These are phyloP conservation scores for Candida quercuum DNA, from an alignment of 805 yeast genomes.

Conservation along the genomic window DNA sequence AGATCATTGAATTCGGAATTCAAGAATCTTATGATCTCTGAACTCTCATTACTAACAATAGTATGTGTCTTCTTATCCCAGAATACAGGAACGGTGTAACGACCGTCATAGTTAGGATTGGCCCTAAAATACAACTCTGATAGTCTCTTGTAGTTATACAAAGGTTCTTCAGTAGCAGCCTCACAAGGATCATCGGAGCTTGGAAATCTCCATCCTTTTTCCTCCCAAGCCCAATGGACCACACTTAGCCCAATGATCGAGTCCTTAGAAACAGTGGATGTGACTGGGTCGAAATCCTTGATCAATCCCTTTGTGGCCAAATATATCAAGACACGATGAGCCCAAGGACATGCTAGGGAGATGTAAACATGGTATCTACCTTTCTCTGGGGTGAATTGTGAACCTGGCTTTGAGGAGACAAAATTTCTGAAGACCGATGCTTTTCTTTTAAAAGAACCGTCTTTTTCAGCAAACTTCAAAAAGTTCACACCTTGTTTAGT, in stretches of 20 bases:
- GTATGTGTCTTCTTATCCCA: slow-evolving; percentile 84
- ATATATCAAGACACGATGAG: slow-evolving; percentile 76
- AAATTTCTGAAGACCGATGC: slow-evolving; percentile 57
- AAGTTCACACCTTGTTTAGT: slow-evolving; percentile 30
- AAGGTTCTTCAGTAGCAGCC: slow-evolving; percentile 48
- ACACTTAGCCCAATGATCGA: slow-evolving; percentile 62
- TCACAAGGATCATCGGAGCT: slow-evolving; percentile 35
- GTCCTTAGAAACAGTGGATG: slow-evolving; percentile 25
- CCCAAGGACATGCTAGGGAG: slow-evolving; percentile 92
- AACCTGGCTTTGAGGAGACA: slow-evolving; percentile 52
- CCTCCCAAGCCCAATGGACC: slow-evolving; percentile 89
- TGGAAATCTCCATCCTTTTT: slow-evolving; percentile 84
- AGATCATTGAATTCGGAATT: slow-evolving; percentile 68
- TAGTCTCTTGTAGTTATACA: slow-evolving; percentile 54
- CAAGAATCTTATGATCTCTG: slow-evolving; percentile 83
- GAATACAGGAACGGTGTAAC: slow-evolving; percentile 89
- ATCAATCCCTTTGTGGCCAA: slow-evolving; percentile 69
- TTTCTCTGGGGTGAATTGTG: slow-evolving; percentile 66
- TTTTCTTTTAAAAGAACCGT: slow-evolving; percentile 54
- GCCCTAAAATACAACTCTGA: slow-evolving; percentile 72
- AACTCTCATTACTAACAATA: slow-evolving; percentile 87
- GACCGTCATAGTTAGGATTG: slow-evolving; percentile 68
- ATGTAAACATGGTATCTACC: slow-evolving; percentile 85
- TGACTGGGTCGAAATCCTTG: slow-evolving; percentile 31
- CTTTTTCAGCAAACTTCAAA: slow-evolving; percentile 42